Conservation (phyloP, 306 rosid genomes). For the Datisca glomerata region DNA sequence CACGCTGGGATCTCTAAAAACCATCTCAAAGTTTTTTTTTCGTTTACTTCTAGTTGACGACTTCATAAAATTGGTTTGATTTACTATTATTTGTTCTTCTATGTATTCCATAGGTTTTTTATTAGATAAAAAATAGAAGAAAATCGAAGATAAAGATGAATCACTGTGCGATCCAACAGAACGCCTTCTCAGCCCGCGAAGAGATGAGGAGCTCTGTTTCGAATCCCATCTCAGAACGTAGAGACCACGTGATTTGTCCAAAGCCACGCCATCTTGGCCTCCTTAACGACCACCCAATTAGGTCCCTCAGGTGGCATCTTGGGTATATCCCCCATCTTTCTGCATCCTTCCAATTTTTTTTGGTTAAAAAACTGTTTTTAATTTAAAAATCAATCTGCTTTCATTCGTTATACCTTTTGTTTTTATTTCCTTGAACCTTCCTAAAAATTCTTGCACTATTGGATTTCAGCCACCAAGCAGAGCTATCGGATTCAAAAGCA, state of each 20-base stretch:
- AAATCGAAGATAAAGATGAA: conserved; percentile 38
- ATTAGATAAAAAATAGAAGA: background rate
- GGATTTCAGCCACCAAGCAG: conserved; percentile 56
- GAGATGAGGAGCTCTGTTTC: conserved; percentile 33
- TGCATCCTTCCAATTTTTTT: too few relatives aligned
- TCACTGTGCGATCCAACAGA: conserved; percentile 48
- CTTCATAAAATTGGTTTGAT: too few relatives aligned
- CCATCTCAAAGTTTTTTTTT: too few relatives aligned
- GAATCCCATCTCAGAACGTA: conserved; percentile 12
- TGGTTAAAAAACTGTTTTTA: too few relatives aligned
- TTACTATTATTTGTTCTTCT: too few relatives aligned
- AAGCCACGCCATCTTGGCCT: conserved; percentile 79
- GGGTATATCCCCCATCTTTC: conserved; percentile 24
- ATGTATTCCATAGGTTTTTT: background rate
- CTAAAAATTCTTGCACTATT: background rate
- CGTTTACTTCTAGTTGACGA: too few relatives aligned
- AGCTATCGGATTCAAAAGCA: conserved; percentile 42
- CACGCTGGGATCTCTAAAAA: too few relatives aligned
- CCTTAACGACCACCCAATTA: conserved; percentile 37
- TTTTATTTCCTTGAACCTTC: background rate
- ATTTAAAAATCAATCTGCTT: too few relatives aligned
- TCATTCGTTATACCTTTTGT: background rate
- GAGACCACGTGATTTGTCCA: conserved; percentile 58
- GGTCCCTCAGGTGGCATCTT: conserved; percentile 52
- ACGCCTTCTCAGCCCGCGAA: conserved; percentile 52